Base-by-base conservation (phyloP, 2,329 filamentous ascomycete genomes). In the Alternaria atra region DNA sequence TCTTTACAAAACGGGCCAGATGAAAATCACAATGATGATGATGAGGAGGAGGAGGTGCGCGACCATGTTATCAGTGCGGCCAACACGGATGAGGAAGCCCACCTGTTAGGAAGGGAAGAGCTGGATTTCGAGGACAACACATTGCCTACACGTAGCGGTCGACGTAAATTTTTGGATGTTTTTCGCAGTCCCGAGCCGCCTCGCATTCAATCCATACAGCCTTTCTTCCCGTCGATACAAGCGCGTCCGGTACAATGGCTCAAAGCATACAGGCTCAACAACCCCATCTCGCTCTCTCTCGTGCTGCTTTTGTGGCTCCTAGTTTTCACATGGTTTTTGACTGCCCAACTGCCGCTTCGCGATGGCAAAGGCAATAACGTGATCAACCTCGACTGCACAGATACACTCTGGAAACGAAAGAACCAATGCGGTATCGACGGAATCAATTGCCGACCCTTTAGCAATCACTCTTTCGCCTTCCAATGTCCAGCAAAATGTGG, bases 381-480 rank as follows among this genome's bases (percentile, higher is more conserved):
- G 0, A 80, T 84, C 53, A 84, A 85, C 56, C 86, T 94, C 42
- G 83, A 87, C 34, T 95, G 92, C 77, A 85, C 85, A n/a, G 84
- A 85, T 52, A 86, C 88, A 7, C 91, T 91, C 71, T 95, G 91
- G 91, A 79, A 72, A 52, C 81, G 86, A 15, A 89, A 89, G 46
- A 94, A 93, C 70, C 80, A 80, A 12, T 95, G 92, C 75, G 91
- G 91, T 1, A 70, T 94, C 25, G 87, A 94, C 66, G 92, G 92
- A 7, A 86, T 88, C 56, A 82, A 88, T 58, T 95, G 92, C 72
- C 87, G 90, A 13, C 92, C 92, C 0, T 95, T 95, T 73, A 85
- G 84, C 60, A 88, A 88, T 63, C 85, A 82, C 52, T 87, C 87
- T 0, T 89, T 93, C 64, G 84, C 90, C 1, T 95, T 95, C 72